Evolutionary conservation across 2,329 filamentous ascomycete genomes (phyloP), one percentile per base, ranked within the genome.

Genomic region (Chrysoporthe puriensis): DNA sequence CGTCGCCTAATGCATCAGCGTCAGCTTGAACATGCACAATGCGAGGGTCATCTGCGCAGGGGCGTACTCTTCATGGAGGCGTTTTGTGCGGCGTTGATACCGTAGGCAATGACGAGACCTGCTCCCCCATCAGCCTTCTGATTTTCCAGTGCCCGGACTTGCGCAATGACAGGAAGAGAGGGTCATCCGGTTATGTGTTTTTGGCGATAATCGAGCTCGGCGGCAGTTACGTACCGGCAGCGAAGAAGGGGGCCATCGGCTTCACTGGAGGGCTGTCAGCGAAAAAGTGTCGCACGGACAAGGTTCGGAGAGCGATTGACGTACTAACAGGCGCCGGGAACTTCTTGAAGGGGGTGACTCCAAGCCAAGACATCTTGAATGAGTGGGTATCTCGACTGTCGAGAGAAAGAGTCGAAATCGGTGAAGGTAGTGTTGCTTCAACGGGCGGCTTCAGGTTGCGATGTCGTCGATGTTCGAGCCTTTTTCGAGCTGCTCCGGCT

Each of bases 221-320:
- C 66, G 50, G 46, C 60, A 69, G 64, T 58, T 64, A 86, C 92
- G 79, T 96, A 97, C 95, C 94, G 80, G 95, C 95, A 82, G 87
- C 86, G 86, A 94, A 96, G 89, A 98, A 98, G 75, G 95, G 95
- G 81, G 88, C 89, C 90, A 96, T 90, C 76, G 95, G 94, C 86
- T 88, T 88, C 84, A 93, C 95, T 98, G 79, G 80, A 77, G 57
- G 69, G 72, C 66, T 72, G 71, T 76, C 70, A 77, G 76, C 75
- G 71, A 76, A 72, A 60, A 64, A 57, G 8, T 58, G 66, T 64
- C 54, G 50, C 59, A 43, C 61, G 69, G 63, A 62, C 60, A 57
- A 59, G 66, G 44, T 59, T 50, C 48, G 70, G 57, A 58, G 68
- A 66, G 67, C 73, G 75, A 81, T 83, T 80, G 78, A 90, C 91